Percentiles rank a stretch among this genome's conserved stretches.
Evolutionary conservation across 2,329 filamentous ascomycete genomes (phyloP).

Genomic region (Atkinsonella hypoxylon): DNA sequence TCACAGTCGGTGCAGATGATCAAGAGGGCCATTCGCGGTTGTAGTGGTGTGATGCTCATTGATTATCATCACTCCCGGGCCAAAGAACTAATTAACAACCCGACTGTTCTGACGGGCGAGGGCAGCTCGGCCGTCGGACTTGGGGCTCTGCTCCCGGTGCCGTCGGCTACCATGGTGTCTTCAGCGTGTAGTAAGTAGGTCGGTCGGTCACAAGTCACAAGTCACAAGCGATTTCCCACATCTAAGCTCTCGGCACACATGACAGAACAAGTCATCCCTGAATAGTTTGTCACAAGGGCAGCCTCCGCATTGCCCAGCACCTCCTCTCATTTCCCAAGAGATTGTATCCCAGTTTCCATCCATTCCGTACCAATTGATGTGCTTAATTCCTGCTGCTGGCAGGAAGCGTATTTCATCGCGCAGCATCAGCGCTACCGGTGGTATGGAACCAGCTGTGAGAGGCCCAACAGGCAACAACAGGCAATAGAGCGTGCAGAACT

Average conservation of each 20-base stretch:
- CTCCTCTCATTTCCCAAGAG: not conserved
- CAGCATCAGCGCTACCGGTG: not conserved
- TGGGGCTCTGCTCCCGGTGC: not conserved
- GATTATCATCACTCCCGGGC: not conserved
- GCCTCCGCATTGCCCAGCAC: not conserved
- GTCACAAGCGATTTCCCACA: constrained; percentile 9
- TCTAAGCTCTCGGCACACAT: constrained; percentile 15
- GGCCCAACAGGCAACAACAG: not conserved
- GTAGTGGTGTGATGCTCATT: not conserved
- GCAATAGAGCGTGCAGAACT: not conserved
- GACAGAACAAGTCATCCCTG: not conserved
- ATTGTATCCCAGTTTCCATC: not conserved
- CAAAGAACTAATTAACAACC: not conserved
- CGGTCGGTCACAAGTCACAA: too few species aligned
- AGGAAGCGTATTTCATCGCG: not conserved
- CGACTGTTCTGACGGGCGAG: not conserved
- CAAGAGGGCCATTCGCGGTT: not conserved
- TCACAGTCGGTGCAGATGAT: not conserved
- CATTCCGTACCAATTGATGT: too few species aligned
- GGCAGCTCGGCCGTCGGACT: not conserved
- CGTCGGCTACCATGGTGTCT: not conserved
- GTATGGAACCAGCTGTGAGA: not conserved
- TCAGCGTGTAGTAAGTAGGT: constrained; percentile 1
- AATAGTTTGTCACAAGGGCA: not conserved
- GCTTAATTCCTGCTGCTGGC: not conserved